Evolutionary conservation across 768 basidiomycete species (phyloP).

Genomic region (Tulasnella calospora): DNA sequence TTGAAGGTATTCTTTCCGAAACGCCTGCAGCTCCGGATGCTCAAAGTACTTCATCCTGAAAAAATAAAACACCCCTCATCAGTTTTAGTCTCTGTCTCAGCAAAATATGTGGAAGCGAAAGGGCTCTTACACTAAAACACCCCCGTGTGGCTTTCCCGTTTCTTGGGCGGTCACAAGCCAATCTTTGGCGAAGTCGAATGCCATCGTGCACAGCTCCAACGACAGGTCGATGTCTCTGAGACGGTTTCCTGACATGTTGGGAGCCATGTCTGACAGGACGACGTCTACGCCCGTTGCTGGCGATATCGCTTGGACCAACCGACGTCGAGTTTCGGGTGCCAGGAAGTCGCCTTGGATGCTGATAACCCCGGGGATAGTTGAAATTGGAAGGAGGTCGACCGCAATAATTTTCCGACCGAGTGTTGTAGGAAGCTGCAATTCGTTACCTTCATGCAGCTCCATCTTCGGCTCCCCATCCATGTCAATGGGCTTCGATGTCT

Average conservation of each 20-base stretch:
- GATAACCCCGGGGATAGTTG: slow-evolving; percentile 65
- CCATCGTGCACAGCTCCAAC: slow-evolving; percentile 68
- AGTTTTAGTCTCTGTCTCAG: neutral
- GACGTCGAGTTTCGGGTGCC: slow-evolving; percentile 44
- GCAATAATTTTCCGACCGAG: slow-evolving; percentile 53
- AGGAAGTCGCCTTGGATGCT: slow-evolving; percentile 78
- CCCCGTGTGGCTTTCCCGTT: slow-evolving; percentile 44
- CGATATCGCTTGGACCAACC: slow-evolving; percentile 43
- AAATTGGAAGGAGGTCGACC: slow-evolving; percentile 73
- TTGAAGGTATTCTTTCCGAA: slow-evolving; percentile 53
- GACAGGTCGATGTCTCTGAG: slow-evolving; percentile 61
- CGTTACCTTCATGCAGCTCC: neutral
- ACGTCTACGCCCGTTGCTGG: slow-evolving; percentile 49
- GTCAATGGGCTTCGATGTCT: neutral
- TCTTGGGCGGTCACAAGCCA: slow-evolving; percentile 46
- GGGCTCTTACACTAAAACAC: slow-evolving; percentile 53
- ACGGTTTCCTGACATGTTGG: slow-evolving; percentile 69
- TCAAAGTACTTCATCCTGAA: slow-evolving; percentile 72
- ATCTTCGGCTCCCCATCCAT: neutral
- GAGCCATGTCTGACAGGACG: slow-evolving; percentile 87
- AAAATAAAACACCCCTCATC: slow-evolving; percentile 12
- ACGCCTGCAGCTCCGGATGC: slow-evolving; percentile 65
- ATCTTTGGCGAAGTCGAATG: slow-evolving; percentile 57
- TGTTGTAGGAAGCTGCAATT: slow-evolving; percentile 24
- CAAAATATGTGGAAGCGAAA: neutral